Percentiles rank a stretch among this genome's conserved stretches.
phyloP scores from a whole-genome alignment of 805 yeast species.

The Metschnikowia reukaufii region DNA sequence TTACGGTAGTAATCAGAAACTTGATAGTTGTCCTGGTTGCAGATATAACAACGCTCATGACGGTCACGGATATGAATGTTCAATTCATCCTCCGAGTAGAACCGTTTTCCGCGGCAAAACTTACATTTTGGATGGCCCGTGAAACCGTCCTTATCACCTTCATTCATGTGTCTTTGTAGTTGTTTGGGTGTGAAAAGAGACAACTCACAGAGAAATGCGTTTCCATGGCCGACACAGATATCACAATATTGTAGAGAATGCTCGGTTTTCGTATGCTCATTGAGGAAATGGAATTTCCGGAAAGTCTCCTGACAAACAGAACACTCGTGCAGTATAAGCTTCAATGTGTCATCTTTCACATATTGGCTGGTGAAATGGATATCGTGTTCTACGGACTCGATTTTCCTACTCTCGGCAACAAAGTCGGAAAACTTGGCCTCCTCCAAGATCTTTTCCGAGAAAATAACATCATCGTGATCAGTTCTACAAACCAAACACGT shows the following conservation, averaged over 20 bases:
- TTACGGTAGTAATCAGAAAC: slow-evolving; percentile 62
- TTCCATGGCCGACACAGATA: slow-evolving; percentile 74
- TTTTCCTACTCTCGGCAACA: slow-evolving; percentile 28
- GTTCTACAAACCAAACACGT: slow-evolving; percentile 84
- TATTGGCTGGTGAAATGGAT: slow-evolving; percentile 57
- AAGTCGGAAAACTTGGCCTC: slow-evolving; percentile 38
- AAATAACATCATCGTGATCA: slow-evolving; percentile 56
- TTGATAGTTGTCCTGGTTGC: slow-evolving; percentile 73
- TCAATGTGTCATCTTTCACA: slow-evolving; percentile 50
- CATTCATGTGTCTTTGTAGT: slow-evolving; percentile 65
- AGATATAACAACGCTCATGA: slow-evolving; percentile 88
- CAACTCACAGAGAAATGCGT: slow-evolving; percentile 73
- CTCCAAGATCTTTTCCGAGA: slow-evolving; percentile 48
- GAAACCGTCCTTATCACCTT: slow-evolving; percentile 77
- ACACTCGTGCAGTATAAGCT: slow-evolving; percentile 58
- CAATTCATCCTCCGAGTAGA: slow-evolving; percentile 87
- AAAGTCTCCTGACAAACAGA: slow-evolving; percentile 47
- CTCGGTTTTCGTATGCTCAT: slow-evolving; percentile 60
- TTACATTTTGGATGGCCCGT: slow-evolving; percentile 87
- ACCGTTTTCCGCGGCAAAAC: slow-evolving; percentile 71
- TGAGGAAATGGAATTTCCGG: slow-evolving; percentile 53
- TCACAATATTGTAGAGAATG: slow-evolving; percentile 71
- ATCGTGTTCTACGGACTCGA: slow-evolving; percentile 46
- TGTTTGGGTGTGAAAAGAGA: slow-evolving; percentile 58
- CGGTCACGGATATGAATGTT: slow-evolving; percentile 74